Evolutionary conservation across 2,329 filamentous ascomycete genomes (phyloP), one percentile per base, ranked within the genome.

Genomic region (Plenodomus biglobosus): DNA sequence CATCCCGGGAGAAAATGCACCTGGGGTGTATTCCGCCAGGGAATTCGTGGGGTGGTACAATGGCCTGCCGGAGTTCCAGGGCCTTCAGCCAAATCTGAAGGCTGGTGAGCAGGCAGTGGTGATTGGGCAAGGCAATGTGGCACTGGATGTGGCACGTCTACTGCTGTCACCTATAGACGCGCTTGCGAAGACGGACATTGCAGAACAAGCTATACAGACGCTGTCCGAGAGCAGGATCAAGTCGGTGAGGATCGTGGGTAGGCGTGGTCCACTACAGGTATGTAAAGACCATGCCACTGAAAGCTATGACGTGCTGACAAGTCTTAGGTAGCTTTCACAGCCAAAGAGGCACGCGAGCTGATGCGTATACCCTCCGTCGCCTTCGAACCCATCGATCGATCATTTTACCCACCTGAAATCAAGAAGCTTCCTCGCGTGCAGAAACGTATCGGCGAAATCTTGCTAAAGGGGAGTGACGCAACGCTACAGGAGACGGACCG

Each of bases 21-120:
- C 79, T 20, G 90, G 89, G 2, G 84, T 97, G 16, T 87, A 91
- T 68, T 96, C 92, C 7, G 94, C 94, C 2, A 84, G 94, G 21
- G 87, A 91, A 34, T 96, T 97, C 69, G 94, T 99, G 1, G 94
- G 92, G 16, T 99, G 94, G 94, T 99, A 99, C 73, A 99, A 99
- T 71, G 94, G 94, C 2, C 79, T 96, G 2, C 94, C 94, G 0
- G 88, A 95, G 60, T 88, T 88, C 66, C 81, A 86, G 17, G 72
- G 81, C 59, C 75, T 96, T 7, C 76, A 81, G n/a, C 88, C 91
- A 0, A 82, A 90, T 64, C 79, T 97, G 20, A 81, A 84, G 0
- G 77, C 79, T 8, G 88, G 87, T 0, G 90, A 96, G 42, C 86
- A 92, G 52, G 94, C 90, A 1, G 84, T 96, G 24, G 80, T 99